Percentiles rank a stretch among this genome's conserved stretches.
Evolutionary conservation across 1,139 yeast species (phyloP).

Genomic region (Suhomyces maxii): DNA sequence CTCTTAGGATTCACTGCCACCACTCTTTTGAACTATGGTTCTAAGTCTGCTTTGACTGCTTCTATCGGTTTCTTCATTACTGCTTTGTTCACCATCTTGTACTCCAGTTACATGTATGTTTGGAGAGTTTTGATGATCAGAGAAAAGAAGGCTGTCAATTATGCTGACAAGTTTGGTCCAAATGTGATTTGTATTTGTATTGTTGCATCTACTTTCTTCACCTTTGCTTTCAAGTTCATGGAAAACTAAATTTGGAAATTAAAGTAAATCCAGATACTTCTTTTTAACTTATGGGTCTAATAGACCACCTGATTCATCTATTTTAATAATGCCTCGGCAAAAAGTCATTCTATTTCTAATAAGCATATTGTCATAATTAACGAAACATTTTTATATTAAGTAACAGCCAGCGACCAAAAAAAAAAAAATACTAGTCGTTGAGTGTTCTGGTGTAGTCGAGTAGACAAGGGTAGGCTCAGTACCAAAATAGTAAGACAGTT

Average conservation of each 20-base stretch:
- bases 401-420: too few relatives aligned
- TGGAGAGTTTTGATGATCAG: conserved; percentile 86
- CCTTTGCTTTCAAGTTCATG: conserved; percentile 59
- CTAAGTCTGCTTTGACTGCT: conserved; percentile 69
- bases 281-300: background rate
- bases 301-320: background rate
- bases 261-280: background rate
- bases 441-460: too few relatives aligned
- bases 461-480: too few relatives aligned
- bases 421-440: too few relatives aligned
- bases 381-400: background rate
- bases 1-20: conserved; percentile 73
- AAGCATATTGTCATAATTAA: conserved; percentile 1
- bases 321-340: background rate
- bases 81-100: conserved; percentile 69
- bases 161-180: conserved; percentile 89
- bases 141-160: conserved; percentile 75
- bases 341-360: conserved; percentile 1
- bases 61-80: conserved; percentile 87
- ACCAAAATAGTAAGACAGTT: too few relatives aligned
- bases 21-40: conserved; percentile 69
- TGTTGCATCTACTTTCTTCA: conserved; percentile 68
- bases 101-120: conserved; percentile 73
- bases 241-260: conserved; percentile 20
- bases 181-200: conserved; percentile 74